Conservation (phyloP, 805 yeast genomes). For the Saccharomycopsis vini region DNA sequence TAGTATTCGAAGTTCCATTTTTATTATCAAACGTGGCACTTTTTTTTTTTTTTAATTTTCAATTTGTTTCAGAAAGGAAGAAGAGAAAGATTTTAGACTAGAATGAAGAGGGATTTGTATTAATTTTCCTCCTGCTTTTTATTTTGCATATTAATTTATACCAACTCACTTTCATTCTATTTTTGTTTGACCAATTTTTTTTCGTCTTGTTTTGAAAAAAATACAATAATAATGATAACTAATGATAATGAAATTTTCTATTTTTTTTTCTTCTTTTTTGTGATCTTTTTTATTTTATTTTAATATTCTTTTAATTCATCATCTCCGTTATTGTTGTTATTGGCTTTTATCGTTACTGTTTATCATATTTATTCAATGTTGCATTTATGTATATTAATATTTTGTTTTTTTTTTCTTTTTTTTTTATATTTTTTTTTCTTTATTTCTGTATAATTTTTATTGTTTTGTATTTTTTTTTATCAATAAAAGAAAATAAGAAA, state of each 20-base stretch:
- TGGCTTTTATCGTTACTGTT: constrained; percentile 1
- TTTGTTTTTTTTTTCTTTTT: not conserved
- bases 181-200: not conserved
- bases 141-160: too few relatives aligned
- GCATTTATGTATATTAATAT: constrained; percentile 3
- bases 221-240: not conserved
- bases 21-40: too few relatives aligned
- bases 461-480: too few relatives aligned
- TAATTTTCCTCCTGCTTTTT: not conserved
- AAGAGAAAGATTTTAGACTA: not conserved
- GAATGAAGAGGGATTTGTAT: not conserved
- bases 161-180: not conserved
- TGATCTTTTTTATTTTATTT: not conserved
- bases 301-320: not conserved
- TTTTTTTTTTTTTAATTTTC: too few relatives aligned
- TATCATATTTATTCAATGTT: constrained; percentile 1
- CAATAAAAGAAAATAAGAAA: too few relatives aligned
- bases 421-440: not conserved
- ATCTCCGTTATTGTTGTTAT: constrained; percentile 1
- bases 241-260: not conserved
- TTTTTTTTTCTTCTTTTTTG: not conserved
- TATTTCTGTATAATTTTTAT: too few relatives aligned
- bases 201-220: not conserved
- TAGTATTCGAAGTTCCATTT: too few relatives aligned
- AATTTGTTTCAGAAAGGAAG: not conserved